Conservation (phyloP, 1,139 yeast genomes). For the Taiozyma sp. region DNA sequence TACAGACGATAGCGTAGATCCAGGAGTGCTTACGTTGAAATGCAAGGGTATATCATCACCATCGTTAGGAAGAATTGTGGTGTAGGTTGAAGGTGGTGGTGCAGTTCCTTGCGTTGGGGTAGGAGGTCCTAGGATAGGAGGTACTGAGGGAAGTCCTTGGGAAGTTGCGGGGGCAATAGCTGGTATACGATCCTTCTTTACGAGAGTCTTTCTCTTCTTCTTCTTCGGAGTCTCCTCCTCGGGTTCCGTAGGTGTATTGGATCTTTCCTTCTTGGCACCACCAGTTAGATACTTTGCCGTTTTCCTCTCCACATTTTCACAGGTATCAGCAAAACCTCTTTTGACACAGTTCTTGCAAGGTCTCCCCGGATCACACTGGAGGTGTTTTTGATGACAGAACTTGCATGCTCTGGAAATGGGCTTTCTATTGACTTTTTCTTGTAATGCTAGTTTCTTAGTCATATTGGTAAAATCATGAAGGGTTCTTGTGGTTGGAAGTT, state of each 20-base stretch:
- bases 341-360: slow-evolving; percentile 71
- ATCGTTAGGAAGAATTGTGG: slow-evolving; percentile 4
- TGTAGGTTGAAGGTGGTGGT: background rate
- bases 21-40: background rate
- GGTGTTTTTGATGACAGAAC: slow-evolving; percentile 67
- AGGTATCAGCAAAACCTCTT: slow-evolving; percentile 48
- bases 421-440: slow-evolving; percentile 48
- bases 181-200: background rate
- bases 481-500: background rate
- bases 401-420: slow-evolving; percentile 68
- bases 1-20: background rate
- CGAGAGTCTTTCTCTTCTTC: background rate
- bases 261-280: background rate
- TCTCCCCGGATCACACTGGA: slow-evolving; percentile 54
- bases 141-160: too few relatives aligned
- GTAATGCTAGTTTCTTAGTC: slow-evolving; percentile 56
- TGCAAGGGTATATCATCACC: background rate
- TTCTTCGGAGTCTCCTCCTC: background rate
- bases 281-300: slow-evolving; percentile 32
- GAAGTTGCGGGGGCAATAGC: background rate
- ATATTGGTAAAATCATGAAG: slow-evolving; percentile 25
- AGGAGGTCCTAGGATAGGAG: too few relatives aligned
- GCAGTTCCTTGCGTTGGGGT: background rate
- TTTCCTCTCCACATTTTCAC: slow-evolving; percentile 59
- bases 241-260: background rate